phyloP scores from a whole-genome alignment of 2,329 filamentous ascomycete genomes.

The Fusarium phyllophilum region DNA sequence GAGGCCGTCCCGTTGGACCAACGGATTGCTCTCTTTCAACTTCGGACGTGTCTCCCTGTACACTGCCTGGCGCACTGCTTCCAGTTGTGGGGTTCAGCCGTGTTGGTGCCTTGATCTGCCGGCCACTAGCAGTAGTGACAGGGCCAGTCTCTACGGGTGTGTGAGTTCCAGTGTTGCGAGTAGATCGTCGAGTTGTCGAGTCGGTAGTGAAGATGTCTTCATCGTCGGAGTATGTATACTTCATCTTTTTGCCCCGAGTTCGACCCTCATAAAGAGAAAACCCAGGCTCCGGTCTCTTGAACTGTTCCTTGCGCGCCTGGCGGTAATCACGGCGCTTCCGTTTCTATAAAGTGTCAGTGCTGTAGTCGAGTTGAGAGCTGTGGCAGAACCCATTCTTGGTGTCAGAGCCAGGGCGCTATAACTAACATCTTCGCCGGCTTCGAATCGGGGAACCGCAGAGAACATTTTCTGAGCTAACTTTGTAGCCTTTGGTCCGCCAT shows the following conservation, averaged over 20 bases:
- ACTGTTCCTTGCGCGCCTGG: conserved; percentile 84
- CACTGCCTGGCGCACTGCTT: conserved; percentile 58
- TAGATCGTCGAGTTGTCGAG: conserved; percentile 73
- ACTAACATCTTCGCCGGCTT: conserved; percentile 87
- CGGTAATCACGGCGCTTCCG: conserved; percentile 93
- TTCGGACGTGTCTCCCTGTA: conserved; percentile 57
- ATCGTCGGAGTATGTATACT: conserved; percentile 95
- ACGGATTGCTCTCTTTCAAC: conserved; percentile 53
- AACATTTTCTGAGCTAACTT: conserved; percentile 81
- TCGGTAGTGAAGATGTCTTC: conserved; percentile 78
- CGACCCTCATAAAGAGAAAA: conserved; percentile 96
- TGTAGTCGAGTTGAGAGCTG: background rate
- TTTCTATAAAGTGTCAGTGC: conserved; percentile 68
- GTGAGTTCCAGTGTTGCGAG: conserved; percentile 77
- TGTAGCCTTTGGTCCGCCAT: conserved; percentile 84
- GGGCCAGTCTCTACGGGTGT: conserved; percentile 75
- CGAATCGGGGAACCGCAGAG: conserved; percentile 86
- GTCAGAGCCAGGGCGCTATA: background rate
- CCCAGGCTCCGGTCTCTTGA: conserved; percentile 85
- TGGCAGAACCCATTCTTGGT: background rate
- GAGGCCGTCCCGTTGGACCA: conserved; percentile 60
- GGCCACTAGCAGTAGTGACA: conserved; percentile 83
- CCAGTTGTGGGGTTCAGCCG: conserved; percentile 71
- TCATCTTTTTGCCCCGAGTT: conserved; percentile 93
- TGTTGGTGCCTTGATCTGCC: conserved; percentile 78